Conservation (phyloP, 2,329 filamentous ascomycete genomes). For the Cladophialophora carrionii region DNA sequence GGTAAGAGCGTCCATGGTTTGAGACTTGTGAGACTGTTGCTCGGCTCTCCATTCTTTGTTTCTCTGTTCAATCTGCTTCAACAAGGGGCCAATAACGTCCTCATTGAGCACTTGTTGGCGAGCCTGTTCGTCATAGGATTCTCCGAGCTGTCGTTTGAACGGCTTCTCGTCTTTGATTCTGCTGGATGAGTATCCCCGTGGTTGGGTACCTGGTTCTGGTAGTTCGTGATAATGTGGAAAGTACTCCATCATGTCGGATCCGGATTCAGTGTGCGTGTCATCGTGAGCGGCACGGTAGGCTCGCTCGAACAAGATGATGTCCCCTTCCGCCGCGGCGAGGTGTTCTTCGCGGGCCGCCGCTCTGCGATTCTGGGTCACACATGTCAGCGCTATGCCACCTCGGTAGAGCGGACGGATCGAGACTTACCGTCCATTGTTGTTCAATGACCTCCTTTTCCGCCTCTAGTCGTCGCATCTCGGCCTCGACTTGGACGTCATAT, state of each 20-base stretch:
- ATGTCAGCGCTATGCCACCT: slow-evolving; percentile 9
- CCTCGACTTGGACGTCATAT: slow-evolving; percentile 43
- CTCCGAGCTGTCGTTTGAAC: slow-evolving; percentile 30
- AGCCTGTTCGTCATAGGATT: slow-evolving; percentile 35
- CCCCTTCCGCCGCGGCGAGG: slow-evolving; percentile 46
- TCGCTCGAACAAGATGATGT: slow-evolving; percentile 47
- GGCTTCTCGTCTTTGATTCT: slow-evolving; percentile 37
- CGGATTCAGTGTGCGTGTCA: slow-evolving; percentile 49
- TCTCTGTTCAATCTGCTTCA: slow-evolving; percentile 31
- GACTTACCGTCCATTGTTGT: slow-evolving; percentile 37
- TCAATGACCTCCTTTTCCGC: slow-evolving; percentile 44
- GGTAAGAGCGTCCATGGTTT: slow-evolving; percentile 32
- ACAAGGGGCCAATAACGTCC: slow-evolving; percentile 36
- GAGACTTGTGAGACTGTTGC: slow-evolving; percentile 21
- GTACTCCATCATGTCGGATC: slow-evolving; percentile 40
- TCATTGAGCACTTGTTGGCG: slow-evolving; percentile 36
- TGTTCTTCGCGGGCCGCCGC: slow-evolving; percentile 41
- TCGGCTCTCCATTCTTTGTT: slow-evolving; percentile 30
- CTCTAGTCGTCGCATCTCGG: slow-evolving; percentile 41
- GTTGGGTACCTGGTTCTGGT: slow-evolving; percentile 33
- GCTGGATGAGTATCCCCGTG: slow-evolving; percentile 36
- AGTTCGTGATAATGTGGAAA: slow-evolving; percentile 37
- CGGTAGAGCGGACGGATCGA: neutral
- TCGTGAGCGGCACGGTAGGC: slow-evolving; percentile 47
- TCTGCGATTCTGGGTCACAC: slow-evolving; percentile 41